Percentiles rank a stretch among this genome's conserved stretches.
Conservation (phyloP, 2,329 filamentous ascomycete species). For the Pseudogymnoascus sp. region DNA sequence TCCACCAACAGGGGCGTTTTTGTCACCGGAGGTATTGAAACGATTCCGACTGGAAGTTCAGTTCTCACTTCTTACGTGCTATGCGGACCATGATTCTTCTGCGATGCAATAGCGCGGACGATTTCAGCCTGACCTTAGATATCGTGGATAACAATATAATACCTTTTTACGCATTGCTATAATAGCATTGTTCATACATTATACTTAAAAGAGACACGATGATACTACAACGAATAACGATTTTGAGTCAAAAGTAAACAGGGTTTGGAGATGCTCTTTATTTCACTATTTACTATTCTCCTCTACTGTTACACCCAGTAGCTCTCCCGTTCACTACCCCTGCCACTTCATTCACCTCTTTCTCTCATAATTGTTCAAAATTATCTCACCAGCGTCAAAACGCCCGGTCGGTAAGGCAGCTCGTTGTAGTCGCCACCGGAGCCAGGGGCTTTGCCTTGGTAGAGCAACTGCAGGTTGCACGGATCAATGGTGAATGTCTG, state of each 20-base stretch:
- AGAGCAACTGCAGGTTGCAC: constrained; percentile 31
- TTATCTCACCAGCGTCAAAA: constrained; percentile 17
- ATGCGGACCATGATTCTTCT: not conserved
- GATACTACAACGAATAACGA: not conserved
- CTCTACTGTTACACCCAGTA: not conserved
- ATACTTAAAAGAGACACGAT: not conserved
- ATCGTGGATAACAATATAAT: not conserved
- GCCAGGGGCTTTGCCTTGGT: constrained; percentile 32
- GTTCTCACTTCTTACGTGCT: not conserved
- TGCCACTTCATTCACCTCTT: not conserved
- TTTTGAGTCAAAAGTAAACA: not conserved
- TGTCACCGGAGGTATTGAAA: not conserved
- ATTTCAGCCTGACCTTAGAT: not conserved
- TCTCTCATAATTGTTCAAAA: not conserved
- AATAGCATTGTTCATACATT: not conserved
- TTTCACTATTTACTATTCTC: not conserved
- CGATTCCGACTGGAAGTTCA: not conserved
- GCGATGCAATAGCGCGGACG: not conserved
- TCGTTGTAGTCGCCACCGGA: constrained; percentile 29
- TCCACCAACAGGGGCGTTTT: not conserved
- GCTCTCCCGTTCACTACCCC: not conserved
- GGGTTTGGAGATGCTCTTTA: not conserved
- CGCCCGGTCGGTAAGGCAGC: constrained; percentile 31
- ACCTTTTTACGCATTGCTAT: not conserved
- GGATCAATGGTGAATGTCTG: constrained; percentile 31